Base-by-base conservation (phyloP, 257 asterid genomes). In the Datura wrightii region DNA sequence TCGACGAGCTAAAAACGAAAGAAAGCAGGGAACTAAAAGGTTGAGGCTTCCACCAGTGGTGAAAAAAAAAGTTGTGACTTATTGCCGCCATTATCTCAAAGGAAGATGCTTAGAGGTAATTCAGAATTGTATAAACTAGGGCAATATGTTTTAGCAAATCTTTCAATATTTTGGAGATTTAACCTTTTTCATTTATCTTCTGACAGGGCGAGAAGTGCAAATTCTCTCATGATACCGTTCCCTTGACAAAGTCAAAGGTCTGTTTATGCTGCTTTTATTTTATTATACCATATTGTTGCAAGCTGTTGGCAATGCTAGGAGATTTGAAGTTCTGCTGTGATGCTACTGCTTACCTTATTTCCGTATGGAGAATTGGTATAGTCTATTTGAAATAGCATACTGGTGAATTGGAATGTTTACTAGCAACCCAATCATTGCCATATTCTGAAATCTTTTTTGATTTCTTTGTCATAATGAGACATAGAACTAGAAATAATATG, bases 101-200 rank as follows among this genome's bases (percentile, higher is more conserved):
- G 98, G 99, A 74, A 93, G 97, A 93, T 96, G 99, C 90, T 91
- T 90, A 19, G 94, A 96, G 99, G 98, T 96, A 85, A 84, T 87
- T 48, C 76, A 85, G 16, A 44, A 58, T 85, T 15, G 53, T 84
- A 62, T 82, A 44, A 42, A 80, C 46, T 74, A 65, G 54, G 46
- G 41, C 36, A 84, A 78, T 78, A 81, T 53, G 36, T 85, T 87
- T 82, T 80, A 50, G 79, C 3, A 79, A 8, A 18, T 70, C 58
- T 9, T 79, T 79, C 74, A 18, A 70, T 66, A 44, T 58, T 44
- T 58, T 31, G 46, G 50, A 55, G 44, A 48, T 81, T 34, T 80
- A 54, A 65, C 85, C 48, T 18, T 72, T 15, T 72, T 65, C 52
- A 52, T 52, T 65, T 83, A 7, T 67, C 48, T 86, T 88, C 85